phyloP scores from a whole-genome alignment of 352 stramenopile genomes.

The Vaucheria bursata region DNA sequence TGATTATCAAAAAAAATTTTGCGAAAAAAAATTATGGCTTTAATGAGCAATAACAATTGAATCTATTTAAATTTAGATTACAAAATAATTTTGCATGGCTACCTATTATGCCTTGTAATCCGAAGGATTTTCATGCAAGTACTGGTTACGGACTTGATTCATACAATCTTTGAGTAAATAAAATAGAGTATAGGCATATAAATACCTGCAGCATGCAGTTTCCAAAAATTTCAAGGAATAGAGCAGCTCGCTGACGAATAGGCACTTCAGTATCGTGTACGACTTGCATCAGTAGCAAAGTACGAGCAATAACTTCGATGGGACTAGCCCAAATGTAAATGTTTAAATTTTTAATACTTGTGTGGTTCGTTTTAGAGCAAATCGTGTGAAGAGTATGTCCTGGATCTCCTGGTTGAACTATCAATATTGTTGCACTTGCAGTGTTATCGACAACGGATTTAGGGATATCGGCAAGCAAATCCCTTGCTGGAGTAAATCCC shows the following conservation, averaged over 20 bases:
- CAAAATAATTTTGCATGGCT: no score
- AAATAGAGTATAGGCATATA: no score
- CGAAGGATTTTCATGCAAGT: no score
- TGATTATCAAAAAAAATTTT: no score
- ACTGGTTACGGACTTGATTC: no score
- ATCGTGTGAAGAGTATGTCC: conserved; percentile 38
- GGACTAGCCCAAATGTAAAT: conserved; percentile 77
- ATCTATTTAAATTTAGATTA: no score
- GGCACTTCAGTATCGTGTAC: conserved; percentile 72
- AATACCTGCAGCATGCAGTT: conserved; percentile 74
- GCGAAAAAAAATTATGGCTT: no score
- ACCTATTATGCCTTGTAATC: no score
- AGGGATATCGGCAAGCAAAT: conserved; percentile 26
- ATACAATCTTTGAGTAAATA: no score
- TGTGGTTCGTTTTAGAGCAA: conserved; percentile 18
- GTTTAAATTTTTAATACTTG: conserved; percentile 45
- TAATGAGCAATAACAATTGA: no score
- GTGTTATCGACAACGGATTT: conserved; percentile 3
- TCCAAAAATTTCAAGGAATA: conserved; percentile 83
- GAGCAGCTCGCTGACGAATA: conserved; percentile 70
- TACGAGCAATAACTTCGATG: conserved; percentile 69
- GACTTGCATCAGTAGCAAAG: conserved; percentile 75
- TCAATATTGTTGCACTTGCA: conserved; percentile 19
- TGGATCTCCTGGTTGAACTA: conserved; percentile 41
- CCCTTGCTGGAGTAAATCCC: conserved; percentile 33